Conservation (phyloP, 352 stramenopile species). For the Globisporangium perplexum region DNA sequence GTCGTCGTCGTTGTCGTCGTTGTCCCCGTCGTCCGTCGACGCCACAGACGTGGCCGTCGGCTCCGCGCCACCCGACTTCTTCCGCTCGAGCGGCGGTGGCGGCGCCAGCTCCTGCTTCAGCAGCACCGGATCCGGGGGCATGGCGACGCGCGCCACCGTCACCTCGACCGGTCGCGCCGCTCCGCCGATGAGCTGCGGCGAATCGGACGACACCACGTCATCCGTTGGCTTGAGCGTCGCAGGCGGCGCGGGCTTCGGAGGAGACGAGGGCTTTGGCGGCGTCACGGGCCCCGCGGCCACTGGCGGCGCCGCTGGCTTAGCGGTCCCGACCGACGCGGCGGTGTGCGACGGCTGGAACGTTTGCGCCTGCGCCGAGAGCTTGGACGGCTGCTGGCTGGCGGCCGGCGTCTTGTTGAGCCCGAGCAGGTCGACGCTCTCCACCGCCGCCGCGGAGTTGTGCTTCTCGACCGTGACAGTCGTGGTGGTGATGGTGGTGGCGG, state of each 20-base stretch:
- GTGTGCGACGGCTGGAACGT: conserved; percentile 17
- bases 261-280: neutral
- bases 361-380: neutral
- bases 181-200: neutral
- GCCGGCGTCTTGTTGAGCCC: conserved; percentile 26
- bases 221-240: conserved; percentile 1
- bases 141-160: conserved; percentile 7
- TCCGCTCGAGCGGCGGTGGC: conserved; percentile 12
- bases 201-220: neutral
- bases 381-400: neutral
- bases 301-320: conserved; percentile 8
- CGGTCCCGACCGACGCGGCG: neutral
- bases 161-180: conserved; percentile 5
- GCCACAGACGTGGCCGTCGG: neutral
- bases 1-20: conserved; percentile 29
- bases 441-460: conserved; percentile 4
- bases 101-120: conserved; percentile 14
- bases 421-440: conserved; percentile 43
- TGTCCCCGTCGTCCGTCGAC: conserved; percentile 14
- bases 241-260: neutral
- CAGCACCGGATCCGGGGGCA: conserved; percentile 3
- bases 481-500: no score
- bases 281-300: neutral
- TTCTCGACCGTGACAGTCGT: no score
- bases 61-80: neutral